Base-by-base conservation (phyloP, 2,329 filamentous ascomycete species). In the Pseudodiploospora longispora region DNA sequence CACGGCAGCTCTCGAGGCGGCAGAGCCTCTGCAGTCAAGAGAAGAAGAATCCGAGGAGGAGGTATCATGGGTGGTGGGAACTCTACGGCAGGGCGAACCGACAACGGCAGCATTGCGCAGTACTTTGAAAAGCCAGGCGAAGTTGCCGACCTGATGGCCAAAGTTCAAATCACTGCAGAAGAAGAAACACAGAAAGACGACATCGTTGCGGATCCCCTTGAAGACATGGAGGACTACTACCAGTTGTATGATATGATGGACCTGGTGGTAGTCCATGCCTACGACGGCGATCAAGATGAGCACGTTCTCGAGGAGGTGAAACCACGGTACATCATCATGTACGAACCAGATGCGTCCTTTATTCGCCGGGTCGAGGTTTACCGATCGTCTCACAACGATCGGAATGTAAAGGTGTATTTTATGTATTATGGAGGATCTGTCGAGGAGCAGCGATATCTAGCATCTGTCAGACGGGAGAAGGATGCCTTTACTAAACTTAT, bases 261-360 rank as follows among this genome's bases (percentile, higher is more conserved):
- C 52, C 71, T 97, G 19, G 75, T 97, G 9, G 80, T 95, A 35
- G 75, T 97, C 12, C 93, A 97, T 61, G 85, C 93, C 1, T 98
- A 95, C 61, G 89, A 95, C 47, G 90, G 90, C 8, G 93, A 97
- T 60, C 85, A 91, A 69, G 93, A 98, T 61, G 93, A 97, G 60
- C 87, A 95, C 61, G 76, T 97, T n/a, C 76, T 98, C 2, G 91
- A 98, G 61, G 93, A 98, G 65, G 75, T 93, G 46, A 89, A 87
- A 58, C 93, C 93, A 31, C 82, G 87, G 48, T 96, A 96, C 63
- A 88, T 98, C 47, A 85, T 98, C 67, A 97, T 98, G 93, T 98
- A 96, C 64, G 93, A 97, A 61, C 91, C 93, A 1, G 89, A 97
- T 52, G 82, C 91, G 3, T 83, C 91, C 3, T 98, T 98, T 62